Conservation (phyloP, 371 early-diverging fungal species). For the Nematocida parisii region DNA sequence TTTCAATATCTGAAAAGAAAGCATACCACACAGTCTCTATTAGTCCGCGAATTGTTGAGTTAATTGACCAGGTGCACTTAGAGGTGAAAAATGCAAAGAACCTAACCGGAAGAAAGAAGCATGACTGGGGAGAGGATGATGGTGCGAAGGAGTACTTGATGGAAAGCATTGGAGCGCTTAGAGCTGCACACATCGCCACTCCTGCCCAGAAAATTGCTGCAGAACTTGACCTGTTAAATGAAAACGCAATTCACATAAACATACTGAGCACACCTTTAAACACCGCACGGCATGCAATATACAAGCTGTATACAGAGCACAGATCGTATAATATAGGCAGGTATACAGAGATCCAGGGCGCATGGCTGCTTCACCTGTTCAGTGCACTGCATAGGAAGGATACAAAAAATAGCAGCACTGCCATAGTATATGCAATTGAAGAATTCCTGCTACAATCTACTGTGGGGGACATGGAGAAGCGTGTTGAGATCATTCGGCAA, state of each 20-base stretch:
- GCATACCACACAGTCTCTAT: conserved; percentile 1
- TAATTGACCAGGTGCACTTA: conserved; percentile 12
- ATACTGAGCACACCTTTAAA: conserved; percentile 43
- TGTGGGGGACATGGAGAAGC: conserved; percentile 42
- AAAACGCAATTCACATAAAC: conserved; percentile 39
- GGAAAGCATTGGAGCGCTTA: conserved; percentile 25
- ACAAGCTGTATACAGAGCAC: conserved; percentile 29
- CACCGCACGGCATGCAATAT: conserved; percentile 41
- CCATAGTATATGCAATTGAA: conserved; percentile 20
- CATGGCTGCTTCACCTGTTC: conserved; percentile 59
- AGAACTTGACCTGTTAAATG: conserved; percentile 23
- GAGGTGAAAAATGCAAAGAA: conserved; percentile 23
- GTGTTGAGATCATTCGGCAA: conserved; percentile 28
- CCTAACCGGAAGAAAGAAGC: neutral
- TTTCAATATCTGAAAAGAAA: neutral
- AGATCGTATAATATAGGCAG: conserved; percentile 18
- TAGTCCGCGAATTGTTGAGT: neutral
- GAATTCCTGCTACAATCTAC: conserved; percentile 58
- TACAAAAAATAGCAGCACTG: neutral
- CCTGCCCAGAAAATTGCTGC: conserved; percentile 35
- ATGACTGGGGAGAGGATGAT: conserved; percentile 52
- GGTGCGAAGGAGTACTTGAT: conserved; percentile 41
- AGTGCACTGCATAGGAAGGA: neutral
- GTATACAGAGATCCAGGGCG: conserved; percentile 41
- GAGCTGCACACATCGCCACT: neutral